These are phyloP conservation scores for Calonectria pauciramosa DNA, from an alignment of 2,329 filamentous ascomycete genomes.

Conservation along the genomic window DNA sequence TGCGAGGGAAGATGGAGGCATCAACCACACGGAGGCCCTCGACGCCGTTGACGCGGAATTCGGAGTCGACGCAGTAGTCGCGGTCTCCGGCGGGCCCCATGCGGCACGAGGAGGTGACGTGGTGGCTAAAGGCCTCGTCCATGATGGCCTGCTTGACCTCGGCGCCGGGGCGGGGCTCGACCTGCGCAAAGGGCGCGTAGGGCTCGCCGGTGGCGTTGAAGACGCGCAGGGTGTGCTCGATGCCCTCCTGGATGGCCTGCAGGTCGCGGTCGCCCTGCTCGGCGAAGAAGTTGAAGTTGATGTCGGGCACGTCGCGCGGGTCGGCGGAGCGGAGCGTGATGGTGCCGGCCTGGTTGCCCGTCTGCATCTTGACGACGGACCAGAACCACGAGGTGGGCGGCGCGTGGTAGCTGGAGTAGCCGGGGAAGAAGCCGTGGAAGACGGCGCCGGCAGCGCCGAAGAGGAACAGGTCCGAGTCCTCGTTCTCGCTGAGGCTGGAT, in stretches of 20 bases:
- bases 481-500: constrained; percentile 44
- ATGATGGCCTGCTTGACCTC: constrained; percentile 62
- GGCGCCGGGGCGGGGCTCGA: constrained; percentile 54
- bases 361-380: constrained; percentile 68
- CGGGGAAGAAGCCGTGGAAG: constrained; percentile 48
- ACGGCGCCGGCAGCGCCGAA: constrained; percentile 45
- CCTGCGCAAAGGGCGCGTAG: constrained; percentile 27
- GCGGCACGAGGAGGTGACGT: constrained; percentile 67
- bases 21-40: constrained; percentile 70
- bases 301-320: constrained; percentile 73
- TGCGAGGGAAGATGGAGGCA: constrained; percentile 65
- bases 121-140: constrained; percentile 69
- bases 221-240: constrained; percentile 34
- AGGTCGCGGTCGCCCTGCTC: constrained; percentile 28
- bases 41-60: constrained; percentile 69
- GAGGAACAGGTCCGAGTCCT: constrained; percentile 48
- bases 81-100: constrained; percentile 67
- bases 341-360: constrained; percentile 71
- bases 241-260: constrained; percentile 28
- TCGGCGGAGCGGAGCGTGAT: constrained; percentile 72
- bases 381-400: constrained; percentile 41
- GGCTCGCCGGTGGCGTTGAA: constrained; percentile 48
- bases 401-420: constrained; percentile 49
- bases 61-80: constrained; percentile 67
- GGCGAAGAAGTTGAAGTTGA: constrained; percentile 73